These are phyloP conservation scores for Entomortierella lignicola DNA, from an alignment of 192 early-diverging fungal genomes.

Conservation along the genomic window DNA sequence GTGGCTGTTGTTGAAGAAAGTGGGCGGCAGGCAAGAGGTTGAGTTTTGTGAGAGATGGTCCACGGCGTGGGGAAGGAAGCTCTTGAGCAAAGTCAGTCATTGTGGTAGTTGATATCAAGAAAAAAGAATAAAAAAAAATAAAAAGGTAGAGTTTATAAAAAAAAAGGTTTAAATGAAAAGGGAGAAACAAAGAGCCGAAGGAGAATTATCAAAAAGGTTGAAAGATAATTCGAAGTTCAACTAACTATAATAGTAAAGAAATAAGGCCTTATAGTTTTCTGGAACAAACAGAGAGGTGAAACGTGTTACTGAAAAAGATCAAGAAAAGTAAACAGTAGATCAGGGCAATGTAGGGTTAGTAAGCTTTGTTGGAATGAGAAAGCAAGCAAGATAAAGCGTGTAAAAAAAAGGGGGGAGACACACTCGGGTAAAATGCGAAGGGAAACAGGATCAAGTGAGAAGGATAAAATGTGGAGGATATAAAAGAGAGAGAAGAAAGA, in stretches of 20 bases:
- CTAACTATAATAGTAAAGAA: too few species aligned
- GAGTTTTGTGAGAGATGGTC: conserved; percentile 32
- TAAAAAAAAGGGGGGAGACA: too few species aligned
- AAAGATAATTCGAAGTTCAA: not conserved
- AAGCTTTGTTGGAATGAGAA: not conserved
- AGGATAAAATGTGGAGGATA: not conserved
- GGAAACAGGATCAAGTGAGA: not conserved
- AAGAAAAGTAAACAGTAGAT: not conserved
- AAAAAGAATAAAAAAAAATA: not conserved
- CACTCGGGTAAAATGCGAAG: not conserved
- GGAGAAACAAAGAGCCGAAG: not conserved
- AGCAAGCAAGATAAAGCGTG: not conserved
- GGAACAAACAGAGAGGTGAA: too few species aligned
- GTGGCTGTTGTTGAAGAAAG: conserved; percentile 27
- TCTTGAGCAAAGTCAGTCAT: conserved; percentile 41
- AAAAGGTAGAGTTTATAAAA: not conserved
- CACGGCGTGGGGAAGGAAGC: conserved; percentile 16
- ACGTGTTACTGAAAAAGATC: not conserved
- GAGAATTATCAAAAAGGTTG: too few species aligned
- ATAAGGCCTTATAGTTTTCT: too few species aligned
- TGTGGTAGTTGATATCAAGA: too few species aligned
- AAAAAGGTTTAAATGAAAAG: not conserved
- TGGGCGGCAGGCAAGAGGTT: conserved; percentile 31
- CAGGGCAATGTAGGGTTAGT: not conserved
- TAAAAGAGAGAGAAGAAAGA: not conserved